phyloP scores from a whole-genome alignment of 176 grass and related monocot species.

The Areca catechu region DNA sequence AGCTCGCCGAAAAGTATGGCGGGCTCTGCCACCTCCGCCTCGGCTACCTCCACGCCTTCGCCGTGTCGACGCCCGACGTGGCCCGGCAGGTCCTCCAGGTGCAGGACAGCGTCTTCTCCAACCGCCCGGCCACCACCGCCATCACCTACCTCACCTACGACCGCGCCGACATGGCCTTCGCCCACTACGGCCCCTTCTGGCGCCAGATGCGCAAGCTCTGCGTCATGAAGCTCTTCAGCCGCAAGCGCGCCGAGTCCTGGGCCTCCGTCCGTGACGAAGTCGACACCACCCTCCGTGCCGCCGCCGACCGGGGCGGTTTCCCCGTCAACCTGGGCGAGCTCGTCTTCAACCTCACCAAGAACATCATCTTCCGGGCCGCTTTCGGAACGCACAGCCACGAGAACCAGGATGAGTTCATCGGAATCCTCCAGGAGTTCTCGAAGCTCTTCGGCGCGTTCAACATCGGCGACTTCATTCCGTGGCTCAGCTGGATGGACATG shows the following conservation, averaged over 20 bases:
- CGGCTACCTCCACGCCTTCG: constrained; percentile 48
- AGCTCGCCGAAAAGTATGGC: constrained; percentile 51
- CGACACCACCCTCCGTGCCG: constrained; percentile 23
- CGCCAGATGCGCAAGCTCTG: constrained; percentile 90
- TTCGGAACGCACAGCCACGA: constrained; percentile 48
- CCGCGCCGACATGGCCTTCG: constrained; percentile 96
- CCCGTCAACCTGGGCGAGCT: constrained; percentile 60
- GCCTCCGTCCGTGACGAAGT: constrained; percentile 61
- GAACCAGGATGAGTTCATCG: constrained; percentile 61
- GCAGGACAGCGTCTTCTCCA: constrained; percentile 85
- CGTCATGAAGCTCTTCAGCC: constrained; percentile 88
- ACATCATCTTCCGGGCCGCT: constrained; percentile 77
- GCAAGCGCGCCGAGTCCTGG: constrained; percentile 72
- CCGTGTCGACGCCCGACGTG: constrained; percentile 76
- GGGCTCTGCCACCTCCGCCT: constrained; percentile 63
- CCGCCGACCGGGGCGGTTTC: constrained; percentile 19
- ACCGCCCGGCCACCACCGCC: constrained; percentile 72
- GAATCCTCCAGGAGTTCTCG: constrained; percentile 80
- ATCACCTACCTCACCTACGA: constrained; percentile 75
- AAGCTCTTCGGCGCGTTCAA: constrained; percentile 79
- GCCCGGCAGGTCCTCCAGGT: constrained; percentile 77
- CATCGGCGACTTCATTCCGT: constrained; percentile 67
- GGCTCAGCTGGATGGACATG: too few species aligned
- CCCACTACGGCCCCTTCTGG: constrained; percentile 94
- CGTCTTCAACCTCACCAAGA: constrained; percentile 65